Base-by-base conservation (phyloP, 2,329 filamentous ascomycete genomes). In the Boeremia lycopersici region DNA sequence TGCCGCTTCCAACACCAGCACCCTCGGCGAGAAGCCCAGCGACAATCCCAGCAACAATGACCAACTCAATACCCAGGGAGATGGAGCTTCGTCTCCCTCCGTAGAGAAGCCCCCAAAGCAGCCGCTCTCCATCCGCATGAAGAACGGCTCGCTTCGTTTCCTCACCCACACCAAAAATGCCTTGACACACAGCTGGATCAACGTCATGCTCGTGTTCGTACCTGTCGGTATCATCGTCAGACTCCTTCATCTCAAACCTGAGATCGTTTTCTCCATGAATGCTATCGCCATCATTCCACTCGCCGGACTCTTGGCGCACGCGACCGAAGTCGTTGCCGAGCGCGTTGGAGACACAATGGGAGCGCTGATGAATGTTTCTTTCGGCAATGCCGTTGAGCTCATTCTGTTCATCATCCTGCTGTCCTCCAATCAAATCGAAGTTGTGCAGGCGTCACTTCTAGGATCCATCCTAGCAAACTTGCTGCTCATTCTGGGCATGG, bases 381-480 rank as follows among this genome's bases (percentile, higher is more conserved):
- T 82, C 54, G 80, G 80, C 59, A 82, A 82, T 55, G 79, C 79
- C 15, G 79, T 82, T 38, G 79, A 82, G 66, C 65, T 82, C 43
- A 82, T 82, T 65, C 77, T 82, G 61, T 82, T 81, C 65, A 74
- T 73, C 49, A 75, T 78, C 57, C 40, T 69, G 58, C 73, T 78
- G 48, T 74, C 65, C 23, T 56, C 86, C 82, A 81, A 91, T 75
- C 86, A 96, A 79, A 95, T 96, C 57, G 87, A 90, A 56, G 93
- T 96, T 63, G 93, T 96, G 23, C 93, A 96, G 76, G 91, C 93
- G 12, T 96, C 93, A 0, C 79, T 96, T 45, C 82, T 97, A 28
- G 93, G 93, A 36, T 96, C 91, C 1, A 96, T 97, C 65, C 79
- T 97, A 61, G 89, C 92, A 60, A 96, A 96, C 70, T 77, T 96